Evolutionary conservation across 805 yeast genomes (phyloP), one percentile per base, ranked within the genome.

Genomic region (Pichia scutulata): DNA sequence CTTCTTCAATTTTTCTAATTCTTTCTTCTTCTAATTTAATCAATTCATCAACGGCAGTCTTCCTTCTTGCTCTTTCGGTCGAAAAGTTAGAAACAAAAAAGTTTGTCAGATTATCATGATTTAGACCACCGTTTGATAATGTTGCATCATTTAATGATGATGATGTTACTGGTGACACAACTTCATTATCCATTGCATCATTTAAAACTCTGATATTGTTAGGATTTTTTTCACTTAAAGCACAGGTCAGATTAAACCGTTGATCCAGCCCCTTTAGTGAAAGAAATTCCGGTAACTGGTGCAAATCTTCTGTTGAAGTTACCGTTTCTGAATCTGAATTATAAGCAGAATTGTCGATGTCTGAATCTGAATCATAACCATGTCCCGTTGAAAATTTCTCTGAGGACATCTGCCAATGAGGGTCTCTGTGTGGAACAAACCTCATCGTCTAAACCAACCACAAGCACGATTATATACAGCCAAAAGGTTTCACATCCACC

Each of bases 351-450:
- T 14, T 6, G 14, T 18, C 37, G 6, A 9, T 24, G 26, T 39
- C 37, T 16, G 16, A 16, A 8, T 28, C 48, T 2, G 26, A 26
- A 18, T 26, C 43, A 12, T 28, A 19, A 6, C 3, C 10, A 33
- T 33, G 4, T 33, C 6, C 37, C 6, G 9, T 18, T 5, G n/a
- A 33, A 33, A 33, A 33, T 10, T 16, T 33, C 13, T 33, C 19
- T n/a, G 37, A 16, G 2, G 37, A 33, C 21, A 47, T 47, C 47
- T 59, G 64, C 22, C 59, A 53, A 9, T 33, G 41, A 23, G 42
- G 57, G 49, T 56, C 54, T 52, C 61, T 52, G 42, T 61, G 66
- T 21, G 67, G 68, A 16, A 55, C 55, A 45, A 63, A 64, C 46
- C 67, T 54, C 69, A 64, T 62, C 6, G 25, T 21, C 16, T 30